Evolutionary conservation across 192 early-diverging fungal genomes (phyloP).

Genomic region (Mortierella hygrophila): DNA sequence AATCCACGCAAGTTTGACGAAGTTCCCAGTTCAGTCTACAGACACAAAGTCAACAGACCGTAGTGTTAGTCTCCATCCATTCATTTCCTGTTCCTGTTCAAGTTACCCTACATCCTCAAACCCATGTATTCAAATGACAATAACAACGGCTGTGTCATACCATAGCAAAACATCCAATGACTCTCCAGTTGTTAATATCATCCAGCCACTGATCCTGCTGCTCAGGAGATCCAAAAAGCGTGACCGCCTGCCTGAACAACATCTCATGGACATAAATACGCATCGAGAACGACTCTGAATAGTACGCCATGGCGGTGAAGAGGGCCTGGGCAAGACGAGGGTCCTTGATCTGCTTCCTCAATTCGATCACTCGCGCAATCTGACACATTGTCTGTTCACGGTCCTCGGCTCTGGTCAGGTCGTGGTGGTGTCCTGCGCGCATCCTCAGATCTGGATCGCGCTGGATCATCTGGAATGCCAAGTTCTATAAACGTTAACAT

Average conservation of each 20-base stretch:
- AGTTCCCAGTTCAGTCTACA: constrained; percentile 72
- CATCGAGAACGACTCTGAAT: constrained; percentile 70
- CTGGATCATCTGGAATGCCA: constrained; percentile 63
- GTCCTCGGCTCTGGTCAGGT: constrained; percentile 56
- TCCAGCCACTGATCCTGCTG: constrained; percentile 64
- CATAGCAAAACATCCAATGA: constrained; percentile 75
- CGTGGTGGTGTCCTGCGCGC: constrained; percentile 55
- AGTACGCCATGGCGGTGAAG: constrained; percentile 43
- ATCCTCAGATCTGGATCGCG: constrained; percentile 63
- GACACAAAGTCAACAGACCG: background rate
- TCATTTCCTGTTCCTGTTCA: background rate
- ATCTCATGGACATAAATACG: constrained; percentile 69
- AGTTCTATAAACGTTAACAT: constrained; percentile 18
- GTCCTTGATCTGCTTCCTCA: constrained; percentile 43
- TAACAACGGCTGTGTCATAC: constrained; percentile 20
- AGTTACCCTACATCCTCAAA: background rate
- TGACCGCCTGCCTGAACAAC: constrained; percentile 63
- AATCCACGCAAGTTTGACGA: constrained; percentile 69
- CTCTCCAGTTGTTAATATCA: constrained; percentile 60
- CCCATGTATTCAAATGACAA: background rate
- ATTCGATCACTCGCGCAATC: constrained; percentile 49
- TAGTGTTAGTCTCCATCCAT: no score
- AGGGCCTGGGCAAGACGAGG: constrained; percentile 40
- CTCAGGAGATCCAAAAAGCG: constrained; percentile 63
- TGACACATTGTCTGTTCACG: constrained; percentile 71